A percentile compares a stretch with the other conserved stretches of the same genome.
Evolutionary conservation across 768 basidiomycete species (phyloP).

Genomic region (Mycena chlorophos): DNA sequence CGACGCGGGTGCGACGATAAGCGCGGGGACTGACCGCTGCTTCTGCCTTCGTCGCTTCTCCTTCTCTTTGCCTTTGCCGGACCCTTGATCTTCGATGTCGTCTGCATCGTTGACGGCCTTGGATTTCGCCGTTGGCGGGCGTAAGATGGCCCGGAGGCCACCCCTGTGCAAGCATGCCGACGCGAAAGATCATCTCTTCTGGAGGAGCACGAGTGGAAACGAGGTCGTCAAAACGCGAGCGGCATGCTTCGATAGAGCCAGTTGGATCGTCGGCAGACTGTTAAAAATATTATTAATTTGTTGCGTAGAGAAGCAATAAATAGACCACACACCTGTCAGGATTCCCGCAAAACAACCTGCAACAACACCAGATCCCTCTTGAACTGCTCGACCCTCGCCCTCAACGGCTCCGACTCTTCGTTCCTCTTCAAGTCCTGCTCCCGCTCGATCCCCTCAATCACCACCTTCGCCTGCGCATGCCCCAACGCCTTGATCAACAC

Average conservation of each 20-base stretch:
- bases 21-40: background rate
- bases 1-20: background rate
- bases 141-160: constrained; percentile 12
- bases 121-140: background rate
- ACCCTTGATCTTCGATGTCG: background rate
- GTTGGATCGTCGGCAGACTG: constrained; percentile 1
- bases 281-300: background rate
- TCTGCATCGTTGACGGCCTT: background rate
- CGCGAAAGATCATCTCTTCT: constrained; percentile 21
- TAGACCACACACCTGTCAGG: constrained; percentile 21
- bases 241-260: constrained; percentile 9
- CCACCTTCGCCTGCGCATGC: background rate
- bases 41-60: constrained; percentile 1
- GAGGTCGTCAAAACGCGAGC: constrained; percentile 14
- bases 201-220: constrained; percentile 16
- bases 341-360: constrained; percentile 70
- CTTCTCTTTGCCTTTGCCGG: constrained; percentile 5
- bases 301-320: background rate
- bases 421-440: background rate
- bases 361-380: constrained; percentile 75
- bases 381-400: constrained; percentile 60
- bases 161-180: constrained; percentile 17
- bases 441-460: background rate
- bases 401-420: constrained; percentile 56
- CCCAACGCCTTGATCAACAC: constrained; percentile 62